A percentile compares a stretch with the other conserved stretches of the same genome.
Evolutionary conservation across 805 yeast genomes (phyloP).

Genomic region (Sugiyamaella floridensis): DNA sequence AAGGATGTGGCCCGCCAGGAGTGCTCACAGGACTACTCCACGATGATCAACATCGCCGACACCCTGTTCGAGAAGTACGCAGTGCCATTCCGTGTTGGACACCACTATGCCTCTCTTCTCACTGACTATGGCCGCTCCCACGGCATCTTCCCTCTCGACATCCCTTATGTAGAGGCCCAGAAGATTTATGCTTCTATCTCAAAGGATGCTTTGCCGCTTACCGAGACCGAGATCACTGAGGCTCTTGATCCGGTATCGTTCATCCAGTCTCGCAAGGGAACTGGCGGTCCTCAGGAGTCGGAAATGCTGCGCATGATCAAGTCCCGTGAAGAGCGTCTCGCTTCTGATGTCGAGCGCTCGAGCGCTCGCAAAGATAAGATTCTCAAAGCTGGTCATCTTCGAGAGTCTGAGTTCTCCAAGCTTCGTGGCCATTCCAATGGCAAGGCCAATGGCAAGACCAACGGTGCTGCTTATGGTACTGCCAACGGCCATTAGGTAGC

Average conservation of each 20-base stretch:
- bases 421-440: background rate
- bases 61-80: conserved; percentile 7
- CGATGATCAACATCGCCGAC: conserved; percentile 13
- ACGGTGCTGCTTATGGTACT: background rate
- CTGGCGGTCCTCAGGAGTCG: conserved; percentile 11
- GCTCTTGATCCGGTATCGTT: conserved; percentile 10
- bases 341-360: background rate
- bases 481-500: background rate
- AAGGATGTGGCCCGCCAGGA: conserved; percentile 9
- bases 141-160: conserved; percentile 8
- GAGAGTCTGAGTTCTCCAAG: background rate
- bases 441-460: background rate
- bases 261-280: conserved; percentile 7
- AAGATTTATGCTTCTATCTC: conserved; percentile 5
- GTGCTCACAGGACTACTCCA: conserved; percentile 11
- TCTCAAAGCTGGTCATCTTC: background rate
- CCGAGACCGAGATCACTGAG: conserved; percentile 5
- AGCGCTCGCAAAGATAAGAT: background rate
- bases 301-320: conserved; percentile 9
- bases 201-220: conserved; percentile 5
- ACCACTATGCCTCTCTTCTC: conserved; percentile 11
- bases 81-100: conserved; percentile 12
- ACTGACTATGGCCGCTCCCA: conserved; percentile 10
- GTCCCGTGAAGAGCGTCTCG: background rate
- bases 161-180: conserved; percentile 6